Percentiles rank a stretch among this genome's conserved stretches.
Evolutionary conservation across 2,329 filamentous ascomycete species (phyloP).

Genomic region (Capronia epimyces): DNA sequence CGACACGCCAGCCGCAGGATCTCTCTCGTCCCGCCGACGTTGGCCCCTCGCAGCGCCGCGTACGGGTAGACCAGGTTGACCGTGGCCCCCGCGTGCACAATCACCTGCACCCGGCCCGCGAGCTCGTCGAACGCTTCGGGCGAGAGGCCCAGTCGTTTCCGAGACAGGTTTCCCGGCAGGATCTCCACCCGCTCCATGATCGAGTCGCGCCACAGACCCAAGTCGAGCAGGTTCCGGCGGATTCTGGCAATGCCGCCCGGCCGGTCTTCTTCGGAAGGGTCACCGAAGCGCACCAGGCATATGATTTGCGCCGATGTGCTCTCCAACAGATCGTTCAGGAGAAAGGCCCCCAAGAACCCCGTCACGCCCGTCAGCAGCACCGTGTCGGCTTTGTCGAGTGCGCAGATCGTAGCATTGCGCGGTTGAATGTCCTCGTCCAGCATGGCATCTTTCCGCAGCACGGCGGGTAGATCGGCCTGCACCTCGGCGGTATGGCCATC

Average conservation of each 20-base stretch:
- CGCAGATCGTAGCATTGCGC: constrained; percentile 48
- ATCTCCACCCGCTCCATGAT: constrained; percentile 75
- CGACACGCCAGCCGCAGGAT: constrained; percentile 65
- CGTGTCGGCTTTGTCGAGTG: constrained; percentile 61
- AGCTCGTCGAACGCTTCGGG: constrained; percentile 61
- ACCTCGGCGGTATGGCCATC: constrained; percentile 69
- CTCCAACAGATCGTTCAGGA: constrained; percentile 64
- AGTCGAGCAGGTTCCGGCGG: constrained; percentile 69
- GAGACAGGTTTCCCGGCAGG: constrained; percentile 65
- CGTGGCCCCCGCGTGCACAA: constrained; percentile 70
- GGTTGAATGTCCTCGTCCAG: constrained; percentile 66
- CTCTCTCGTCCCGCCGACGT: constrained; percentile 73
- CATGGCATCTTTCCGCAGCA: constrained; percentile 60
- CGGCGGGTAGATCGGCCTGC: constrained; percentile 67
- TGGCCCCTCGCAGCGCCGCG: constrained; percentile 66
- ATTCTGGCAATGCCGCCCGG: constrained; percentile 66
- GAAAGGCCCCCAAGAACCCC: constrained; percentile 69
- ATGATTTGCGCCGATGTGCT: constrained; percentile 63
- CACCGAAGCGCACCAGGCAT: constrained; percentile 67
- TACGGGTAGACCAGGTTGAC: constrained; percentile 76
- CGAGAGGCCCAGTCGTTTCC: constrained; percentile 62
- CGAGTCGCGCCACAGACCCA: constrained; percentile 70
- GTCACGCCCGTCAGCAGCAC: constrained; percentile 70
- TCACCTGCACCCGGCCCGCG: constrained; percentile 61
- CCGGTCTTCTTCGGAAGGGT: constrained; percentile 59